Evolutionary conservation across 306 rosid species (phyloP).

Genomic region (Malus asiatica): DNA sequence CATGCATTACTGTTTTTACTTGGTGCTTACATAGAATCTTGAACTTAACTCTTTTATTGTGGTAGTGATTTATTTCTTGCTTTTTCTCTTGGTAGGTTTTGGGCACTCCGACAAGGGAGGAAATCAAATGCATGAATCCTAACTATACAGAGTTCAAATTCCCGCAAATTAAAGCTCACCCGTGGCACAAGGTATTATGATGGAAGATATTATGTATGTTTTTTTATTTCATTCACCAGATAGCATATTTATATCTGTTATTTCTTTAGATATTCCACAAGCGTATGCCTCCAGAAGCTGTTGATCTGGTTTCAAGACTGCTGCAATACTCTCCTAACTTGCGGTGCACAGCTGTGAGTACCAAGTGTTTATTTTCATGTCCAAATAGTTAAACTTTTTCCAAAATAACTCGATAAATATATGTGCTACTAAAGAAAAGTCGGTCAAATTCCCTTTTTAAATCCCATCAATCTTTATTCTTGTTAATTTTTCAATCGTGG

Average conservation of each 20-base stretch:
- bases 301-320: conserved; percentile 92
- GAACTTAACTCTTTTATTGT: not conserved
- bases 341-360: conserved; percentile 87
- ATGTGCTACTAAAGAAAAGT: not conserved
- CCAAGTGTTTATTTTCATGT: not conserved
- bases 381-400: not conserved
- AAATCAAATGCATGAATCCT: conserved; percentile 98
- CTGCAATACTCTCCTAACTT: conserved; percentile 89
- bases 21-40: not conserved
- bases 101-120: conserved; percentile 99
- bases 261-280: conserved; percentile 75
- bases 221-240: not conserved
- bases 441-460: not conserved
- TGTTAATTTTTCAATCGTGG: not conserved
- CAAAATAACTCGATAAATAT: not conserved
- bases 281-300: conserved; percentile 99
- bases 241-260: conserved; percentile 1
- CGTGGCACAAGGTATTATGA: conserved; percentile 88
- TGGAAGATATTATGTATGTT: not conserved
- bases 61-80: not conserved
- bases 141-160: conserved; percentile 95
- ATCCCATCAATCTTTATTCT: not conserved
- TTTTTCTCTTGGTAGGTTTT: conserved; percentile 49
- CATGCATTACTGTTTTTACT: not conserved
- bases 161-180: conserved; percentile 98